phyloP scores from a whole-genome alignment of 1,139 yeast species.

The Pneumocystis oryctolagi region DNA sequence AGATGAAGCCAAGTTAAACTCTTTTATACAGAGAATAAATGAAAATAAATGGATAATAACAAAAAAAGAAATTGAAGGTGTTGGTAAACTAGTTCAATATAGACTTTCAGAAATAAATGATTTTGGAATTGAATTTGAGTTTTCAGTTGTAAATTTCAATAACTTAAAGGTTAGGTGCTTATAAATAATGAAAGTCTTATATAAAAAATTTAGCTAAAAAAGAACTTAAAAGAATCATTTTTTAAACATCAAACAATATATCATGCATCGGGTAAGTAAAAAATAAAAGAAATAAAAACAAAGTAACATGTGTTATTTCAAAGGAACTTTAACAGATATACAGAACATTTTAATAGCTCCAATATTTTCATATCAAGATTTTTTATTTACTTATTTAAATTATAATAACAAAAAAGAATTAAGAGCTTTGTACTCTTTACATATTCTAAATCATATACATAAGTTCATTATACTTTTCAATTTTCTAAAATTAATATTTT shows the following conservation, averaged over 20 bases:
- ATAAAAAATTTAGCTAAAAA: constrained; percentile 7
- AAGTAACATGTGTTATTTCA: not conserved
- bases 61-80: constrained; percentile 7
- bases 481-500: constrained; percentile 25
- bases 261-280: not conserved
- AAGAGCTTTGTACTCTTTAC: constrained; percentile 52
- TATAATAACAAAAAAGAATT: constrained; percentile 34
- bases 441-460: constrained; percentile 64
- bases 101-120: constrained; percentile 3
- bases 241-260: constrained; percentile 5
- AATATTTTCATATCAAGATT: constrained; percentile 58
- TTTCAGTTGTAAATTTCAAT: not conserved
- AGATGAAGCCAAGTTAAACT: constrained; percentile 31
- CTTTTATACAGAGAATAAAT: constrained; percentile 12
- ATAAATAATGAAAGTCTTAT: not conserved
- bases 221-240: constrained; percentile 9
- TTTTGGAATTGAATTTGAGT: constrained; percentile 6
- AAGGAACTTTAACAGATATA: constrained; percentile 24
- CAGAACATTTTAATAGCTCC: constrained; percentile 40
- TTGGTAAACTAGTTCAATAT: not conserved
- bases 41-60: constrained; percentile 5
- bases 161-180: constrained; percentile 4
- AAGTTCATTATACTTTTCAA: constrained; percentile 8
- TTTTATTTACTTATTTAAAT: constrained; percentile 46
- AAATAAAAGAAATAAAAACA: not conserved